Percentiles rank a stretch among this genome's conserved stretches.
phyloP scores from a whole-genome alignment of 176 grass and related monocot species.

The Panicum miliaceum region DNA sequence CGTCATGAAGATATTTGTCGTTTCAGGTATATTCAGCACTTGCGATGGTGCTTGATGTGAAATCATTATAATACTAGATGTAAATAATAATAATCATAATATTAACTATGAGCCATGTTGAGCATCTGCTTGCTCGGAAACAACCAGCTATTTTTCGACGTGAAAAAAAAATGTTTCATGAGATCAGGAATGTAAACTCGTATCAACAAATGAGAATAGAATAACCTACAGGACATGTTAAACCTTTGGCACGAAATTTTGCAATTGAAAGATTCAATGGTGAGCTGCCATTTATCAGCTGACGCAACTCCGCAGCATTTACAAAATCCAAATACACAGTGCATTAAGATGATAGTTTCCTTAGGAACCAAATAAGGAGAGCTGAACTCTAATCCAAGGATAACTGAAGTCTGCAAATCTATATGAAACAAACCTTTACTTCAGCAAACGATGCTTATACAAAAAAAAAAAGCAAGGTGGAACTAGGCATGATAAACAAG shows the following conservation, averaged over 20 bases:
- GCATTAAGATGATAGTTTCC: slow-evolving; percentile 6
- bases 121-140: not conserved
- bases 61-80: not conserved
- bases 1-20: not conserved
- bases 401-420: not conserved
- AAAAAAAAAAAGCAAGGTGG: not conserved
- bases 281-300: slow-evolving; percentile 11
- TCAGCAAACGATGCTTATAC: too few species aligned
- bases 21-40: not conserved
- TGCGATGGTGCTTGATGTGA: not conserved
- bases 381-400: not conserved
- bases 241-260: not conserved
- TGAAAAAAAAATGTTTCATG: not conserved
- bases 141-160: not conserved
- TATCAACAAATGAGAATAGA: not conserved
- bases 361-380: not conserved
- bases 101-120: not conserved
- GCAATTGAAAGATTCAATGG: not conserved
- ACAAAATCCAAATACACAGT: slow-evolving; percentile 13
- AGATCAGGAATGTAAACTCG: not conserved
- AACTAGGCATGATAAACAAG: not conserved
- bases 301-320: not conserved
- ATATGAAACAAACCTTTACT: not conserved
- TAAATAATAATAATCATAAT: not conserved
- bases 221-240: not conserved